These are phyloP conservation scores for Sonneratia caseolaris DNA, from an alignment of 345 rosid species.

Conservation along the genomic window DNA sequence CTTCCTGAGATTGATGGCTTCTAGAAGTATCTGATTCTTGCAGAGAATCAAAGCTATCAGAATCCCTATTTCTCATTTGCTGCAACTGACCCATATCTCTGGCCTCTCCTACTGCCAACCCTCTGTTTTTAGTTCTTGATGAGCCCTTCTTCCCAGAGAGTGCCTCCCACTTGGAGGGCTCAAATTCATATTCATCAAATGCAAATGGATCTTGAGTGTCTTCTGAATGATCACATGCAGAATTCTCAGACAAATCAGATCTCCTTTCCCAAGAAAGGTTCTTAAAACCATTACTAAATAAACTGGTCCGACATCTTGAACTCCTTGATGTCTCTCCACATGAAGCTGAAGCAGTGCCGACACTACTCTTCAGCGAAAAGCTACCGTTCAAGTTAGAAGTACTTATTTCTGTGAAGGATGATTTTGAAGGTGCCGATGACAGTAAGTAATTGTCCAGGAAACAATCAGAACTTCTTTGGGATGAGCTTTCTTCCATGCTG, in stretches of 20 bases:
- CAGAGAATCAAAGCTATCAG: conserved; percentile 23
- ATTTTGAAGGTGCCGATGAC: conserved; percentile 31
- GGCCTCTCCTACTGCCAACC: conserved; percentile 21
- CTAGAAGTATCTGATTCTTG: conserved; percentile 29
- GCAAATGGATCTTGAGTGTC: conserved; percentile 73
- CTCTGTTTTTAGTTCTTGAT: conserved; percentile 25
- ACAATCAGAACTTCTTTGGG: conserved; percentile 27
- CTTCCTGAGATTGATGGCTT: conserved; percentile 21
- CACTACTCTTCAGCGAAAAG: conserved; percentile 30
- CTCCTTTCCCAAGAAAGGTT: conserved; percentile 22
- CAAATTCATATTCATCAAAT: conserved; percentile 66
- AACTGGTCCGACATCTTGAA: conserved; percentile 26
- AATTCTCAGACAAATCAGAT: conserved; percentile 21
- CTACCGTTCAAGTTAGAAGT: conserved; percentile 30
- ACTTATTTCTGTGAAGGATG: conserved; percentile 41
- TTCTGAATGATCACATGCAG: conserved; percentile 25
- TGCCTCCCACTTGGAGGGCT: conserved; percentile 70
- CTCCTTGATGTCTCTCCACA: conserved; percentile 37
- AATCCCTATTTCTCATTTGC: conserved; percentile 35
- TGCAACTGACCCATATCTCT: conserved; percentile 29
- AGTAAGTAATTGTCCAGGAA: conserved; percentile 34
- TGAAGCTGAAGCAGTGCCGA: conserved; percentile 36
- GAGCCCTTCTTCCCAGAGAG: conserved; percentile 40
- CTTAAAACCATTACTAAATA: conserved; percentile 29
- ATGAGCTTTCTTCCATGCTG: conserved; percentile 23